Conservation (phyloP, 345 rosid species). For the Eucalyptus erythrocorys region DNA sequence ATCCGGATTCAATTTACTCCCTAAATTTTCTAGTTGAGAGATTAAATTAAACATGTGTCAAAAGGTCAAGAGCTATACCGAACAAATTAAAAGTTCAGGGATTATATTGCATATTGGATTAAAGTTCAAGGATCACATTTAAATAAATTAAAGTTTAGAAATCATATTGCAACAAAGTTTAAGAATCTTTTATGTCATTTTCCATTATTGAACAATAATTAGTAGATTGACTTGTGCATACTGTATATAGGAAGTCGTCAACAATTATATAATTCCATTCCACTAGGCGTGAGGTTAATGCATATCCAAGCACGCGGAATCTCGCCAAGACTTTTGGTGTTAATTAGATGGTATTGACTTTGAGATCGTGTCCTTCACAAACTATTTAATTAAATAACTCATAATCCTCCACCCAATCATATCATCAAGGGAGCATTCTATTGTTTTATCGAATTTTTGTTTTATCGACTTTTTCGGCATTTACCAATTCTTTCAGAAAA, state of each 20-base stretch:
- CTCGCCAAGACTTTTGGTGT: not conserved
- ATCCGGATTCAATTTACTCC: too few species aligned
- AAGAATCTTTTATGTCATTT: not conserved
- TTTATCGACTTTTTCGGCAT: not conserved
- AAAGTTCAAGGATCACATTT: too few species aligned
- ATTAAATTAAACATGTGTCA: too few species aligned
- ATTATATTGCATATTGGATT: too few species aligned
- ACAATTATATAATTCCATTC: not conserved
- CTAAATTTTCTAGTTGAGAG: too few species aligned
- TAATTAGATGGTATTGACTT: not conserved
- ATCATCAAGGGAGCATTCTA: not conserved
- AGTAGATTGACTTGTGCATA: not conserved
- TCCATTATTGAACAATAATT: not conserved
- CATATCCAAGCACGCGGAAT: not conserved
- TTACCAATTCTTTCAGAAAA: not conserved
- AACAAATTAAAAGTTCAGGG: too few species aligned
- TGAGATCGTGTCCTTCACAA: not conserved
- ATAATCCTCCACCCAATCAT: not conserved
- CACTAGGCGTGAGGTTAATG: not conserved
- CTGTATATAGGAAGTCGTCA: not conserved
- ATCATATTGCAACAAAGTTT: too few species aligned
- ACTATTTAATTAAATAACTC: not conserved
- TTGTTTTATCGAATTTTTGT: not conserved
- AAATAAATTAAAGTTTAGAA: too few species aligned
- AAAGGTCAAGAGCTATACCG: too few species aligned